Percentiles rank a stretch among this genome's conserved stretches.
phyloP scores from a whole-genome alignment of 2,329 filamentous ascomycete genomes.

The Xylaria sp. region DNA sequence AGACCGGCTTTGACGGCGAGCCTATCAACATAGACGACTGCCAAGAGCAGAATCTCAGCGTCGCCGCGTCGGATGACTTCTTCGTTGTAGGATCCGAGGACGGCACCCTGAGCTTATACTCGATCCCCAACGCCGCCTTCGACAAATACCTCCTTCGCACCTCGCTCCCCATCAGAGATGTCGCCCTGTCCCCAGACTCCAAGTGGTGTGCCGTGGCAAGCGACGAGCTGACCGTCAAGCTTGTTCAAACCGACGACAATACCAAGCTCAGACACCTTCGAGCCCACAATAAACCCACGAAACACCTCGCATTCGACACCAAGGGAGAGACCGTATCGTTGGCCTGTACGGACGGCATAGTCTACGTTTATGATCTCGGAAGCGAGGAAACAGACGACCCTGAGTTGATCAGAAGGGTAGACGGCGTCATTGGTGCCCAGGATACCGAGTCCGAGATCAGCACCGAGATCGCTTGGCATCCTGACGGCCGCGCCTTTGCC shows the following conservation, averaged over 20 bases:
- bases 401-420: constrained; percentile 82
- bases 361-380: constrained; percentile 86
- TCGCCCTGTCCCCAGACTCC: constrained; percentile 82
- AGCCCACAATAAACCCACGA: constrained; percentile 87
- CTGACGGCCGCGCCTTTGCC: constrained; percentile 91
- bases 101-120: constrained; percentile 94
- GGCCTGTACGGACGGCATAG: constrained; percentile 86
- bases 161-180: constrained; percentile 86
- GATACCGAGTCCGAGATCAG: constrained; percentile 82
- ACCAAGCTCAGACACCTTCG: constrained; percentile 79
- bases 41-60: constrained; percentile 83
- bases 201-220: constrained; percentile 96
- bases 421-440: constrained; percentile 82
- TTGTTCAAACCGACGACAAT: constrained; percentile 85
- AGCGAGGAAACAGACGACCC: constrained; percentile 74
- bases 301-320: constrained; percentile 89
- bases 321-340: constrained; percentile 79
- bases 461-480: constrained; percentile 86
- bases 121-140: constrained; percentile 77
- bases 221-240: constrained; percentile 91
- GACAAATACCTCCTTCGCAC: constrained; percentile 85
- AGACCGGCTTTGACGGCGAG: constrained; percentile 90
- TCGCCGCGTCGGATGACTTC: constrained; percentile 80
- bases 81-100: constrained; percentile 94
- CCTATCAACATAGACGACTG: constrained; percentile 92